phyloP scores from a whole-genome alignment of 345 rosid genomes.

The Eucalyptus polybractea region DNA sequence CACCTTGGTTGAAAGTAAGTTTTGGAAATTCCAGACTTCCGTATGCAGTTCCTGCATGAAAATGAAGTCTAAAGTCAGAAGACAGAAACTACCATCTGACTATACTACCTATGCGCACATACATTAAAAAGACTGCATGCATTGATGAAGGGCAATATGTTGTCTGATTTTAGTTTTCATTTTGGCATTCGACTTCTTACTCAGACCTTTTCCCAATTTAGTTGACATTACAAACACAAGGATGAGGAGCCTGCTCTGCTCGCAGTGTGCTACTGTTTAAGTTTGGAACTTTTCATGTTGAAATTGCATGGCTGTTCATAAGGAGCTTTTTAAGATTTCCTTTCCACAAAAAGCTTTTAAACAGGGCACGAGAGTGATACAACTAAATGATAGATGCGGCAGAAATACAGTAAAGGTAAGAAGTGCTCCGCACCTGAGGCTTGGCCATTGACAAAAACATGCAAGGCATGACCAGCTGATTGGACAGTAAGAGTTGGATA shows the following conservation, averaged over 20 bases:
- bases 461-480: slow-evolving; percentile 44
- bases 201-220: background rate
- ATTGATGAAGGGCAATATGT: background rate
- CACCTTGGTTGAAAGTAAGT: slow-evolving; percentile 55
- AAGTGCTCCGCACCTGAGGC: slow-evolving; percentile 7
- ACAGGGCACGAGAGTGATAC: background rate
- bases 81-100: background rate
- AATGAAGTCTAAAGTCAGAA: background rate
- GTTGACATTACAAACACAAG: background rate
- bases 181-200: background rate
- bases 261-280: background rate
- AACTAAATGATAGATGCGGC: background rate
- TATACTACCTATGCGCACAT: background rate
- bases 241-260: background rate
- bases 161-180: background rate
- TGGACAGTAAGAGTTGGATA: slow-evolving; percentile 21
- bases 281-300: background rate
- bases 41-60: slow-evolving; percentile 56
- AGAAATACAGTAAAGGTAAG: background rate
- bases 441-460: slow-evolving; percentile 31
- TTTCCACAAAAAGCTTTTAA: background rate
- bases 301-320: background rate
- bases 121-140: background rate
- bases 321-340: background rate
- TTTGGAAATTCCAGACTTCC: slow-evolving; percentile 94